Evolutionary conservation across 768 basidiomycete genomes (phyloP).

Genomic region (Megacollybia marginata): DNA sequence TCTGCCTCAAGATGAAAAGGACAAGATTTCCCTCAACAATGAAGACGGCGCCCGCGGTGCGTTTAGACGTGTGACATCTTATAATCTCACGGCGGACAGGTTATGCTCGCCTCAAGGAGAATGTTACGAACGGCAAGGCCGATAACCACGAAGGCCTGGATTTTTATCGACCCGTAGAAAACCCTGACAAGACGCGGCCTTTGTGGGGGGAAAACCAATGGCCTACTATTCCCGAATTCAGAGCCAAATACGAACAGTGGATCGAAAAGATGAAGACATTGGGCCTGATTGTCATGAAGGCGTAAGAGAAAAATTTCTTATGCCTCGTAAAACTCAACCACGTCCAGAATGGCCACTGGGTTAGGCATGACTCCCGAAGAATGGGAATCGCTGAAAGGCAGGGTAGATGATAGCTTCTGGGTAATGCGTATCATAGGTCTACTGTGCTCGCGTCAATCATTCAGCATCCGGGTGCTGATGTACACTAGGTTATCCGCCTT

Average conservation of each 20-base stretch:
- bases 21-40: constrained; percentile 56
- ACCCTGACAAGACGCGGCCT: constrained; percentile 61
- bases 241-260: constrained; percentile 64
- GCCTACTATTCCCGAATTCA: constrained; percentile 57
- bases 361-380: constrained; percentile 67
- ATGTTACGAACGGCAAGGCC: constrained; percentile 77
- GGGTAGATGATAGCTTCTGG: constrained; percentile 88
- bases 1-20: constrained; percentile 71
- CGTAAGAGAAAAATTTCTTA: constrained; percentile 39
- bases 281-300: constrained; percentile 80
- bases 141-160: constrained; percentile 86
- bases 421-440: constrained; percentile 77
- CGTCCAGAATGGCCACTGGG: constrained; percentile 69
- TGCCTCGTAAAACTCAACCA: not conserved
- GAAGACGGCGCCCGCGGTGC: constrained; percentile 75
- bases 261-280: constrained; percentile 79
- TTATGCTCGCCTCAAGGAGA: constrained; percentile 74
- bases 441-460: constrained; percentile 1
- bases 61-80: not conserved
- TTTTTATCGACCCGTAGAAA: constrained; percentile 66
- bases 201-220: constrained; percentile 88
- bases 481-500: constrained; percentile 71
- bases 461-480: not conserved
- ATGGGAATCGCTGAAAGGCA: constrained; percentile 55
- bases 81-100: constrained; percentile 33